Evolutionary conservation across 106 monocot species (phyloP).

Genomic region (Apostasia ramifera): DNA sequence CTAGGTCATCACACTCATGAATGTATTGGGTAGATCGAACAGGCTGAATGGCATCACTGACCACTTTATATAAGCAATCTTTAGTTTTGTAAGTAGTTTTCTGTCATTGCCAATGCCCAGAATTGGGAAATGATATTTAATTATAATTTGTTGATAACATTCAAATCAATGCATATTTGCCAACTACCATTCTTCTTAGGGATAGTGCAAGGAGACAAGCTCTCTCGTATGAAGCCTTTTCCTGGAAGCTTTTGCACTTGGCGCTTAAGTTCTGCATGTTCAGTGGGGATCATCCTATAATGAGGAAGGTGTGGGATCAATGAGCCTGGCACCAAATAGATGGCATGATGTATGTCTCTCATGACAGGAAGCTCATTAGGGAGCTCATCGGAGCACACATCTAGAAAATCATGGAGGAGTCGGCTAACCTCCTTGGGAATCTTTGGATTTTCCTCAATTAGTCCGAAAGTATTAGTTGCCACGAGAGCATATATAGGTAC

Average conservation of each 20-base stretch:
- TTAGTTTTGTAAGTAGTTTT: neutral
- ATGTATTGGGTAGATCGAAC: neutral
- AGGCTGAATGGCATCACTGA: neutral
- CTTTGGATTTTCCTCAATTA: too few relatives aligned
- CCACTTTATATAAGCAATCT: neutral
- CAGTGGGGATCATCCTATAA: neutral
- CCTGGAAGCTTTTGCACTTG: neutral
- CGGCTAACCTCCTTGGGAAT: too few relatives aligned
- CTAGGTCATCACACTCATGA: neutral
- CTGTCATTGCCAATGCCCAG: neutral
- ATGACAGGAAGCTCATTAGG: neutral
- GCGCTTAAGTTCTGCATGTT: neutral
- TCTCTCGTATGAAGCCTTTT: neutral
- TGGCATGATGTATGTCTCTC: neutral
- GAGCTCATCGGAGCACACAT: too few relatives aligned
- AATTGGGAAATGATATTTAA: neutral
- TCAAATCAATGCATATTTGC: neutral
- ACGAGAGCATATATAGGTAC: too few relatives aligned
- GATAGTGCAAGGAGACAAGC: neutral
- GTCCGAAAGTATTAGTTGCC: too few relatives aligned
- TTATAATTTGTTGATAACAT: neutral
- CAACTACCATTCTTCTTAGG: conserved; percentile 5
- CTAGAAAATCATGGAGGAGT: too few relatives aligned
- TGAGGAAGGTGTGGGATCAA: neutral
- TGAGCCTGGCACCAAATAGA: neutral